These are phyloP conservation scores for Schwanniomyces vanrijiae DNA, from an alignment of 805 yeast species.

Conservation along the genomic window DNA sequence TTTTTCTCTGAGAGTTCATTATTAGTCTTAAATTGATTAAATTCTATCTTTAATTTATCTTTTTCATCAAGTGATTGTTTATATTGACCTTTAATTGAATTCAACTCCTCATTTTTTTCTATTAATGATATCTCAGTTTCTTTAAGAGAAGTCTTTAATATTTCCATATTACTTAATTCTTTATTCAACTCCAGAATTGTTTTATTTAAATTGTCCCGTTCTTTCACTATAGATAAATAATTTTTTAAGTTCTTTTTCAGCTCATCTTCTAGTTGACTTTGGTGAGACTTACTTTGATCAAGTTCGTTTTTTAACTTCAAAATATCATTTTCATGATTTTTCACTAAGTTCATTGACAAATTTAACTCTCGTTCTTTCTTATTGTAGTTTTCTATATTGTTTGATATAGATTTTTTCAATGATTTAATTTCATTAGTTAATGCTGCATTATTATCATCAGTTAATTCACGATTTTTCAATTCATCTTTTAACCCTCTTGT, in stretches of 20 bases:
- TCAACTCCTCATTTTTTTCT: background rate
- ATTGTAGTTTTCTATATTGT: no score
- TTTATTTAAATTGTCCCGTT: slow-evolving; percentile 14
- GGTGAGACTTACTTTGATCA: background rate
- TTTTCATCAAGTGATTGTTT: slow-evolving; percentile 11
- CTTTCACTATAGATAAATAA: background rate
- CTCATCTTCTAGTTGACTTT: background rate
- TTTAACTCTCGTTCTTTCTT: background rate
- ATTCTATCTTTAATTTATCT: slow-evolving; percentile 6
- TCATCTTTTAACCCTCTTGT: background rate
- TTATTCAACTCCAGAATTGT: slow-evolving; percentile 17
- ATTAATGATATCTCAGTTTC: background rate
- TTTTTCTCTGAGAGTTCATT: slow-evolving; percentile 17
- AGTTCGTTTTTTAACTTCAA: background rate
- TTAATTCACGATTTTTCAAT: background rate
- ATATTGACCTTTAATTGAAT: slow-evolving; percentile 5
- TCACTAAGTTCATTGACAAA: background rate
- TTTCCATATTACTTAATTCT: slow-evolving; percentile 8
- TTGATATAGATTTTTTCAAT: background rate
- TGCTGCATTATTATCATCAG: background rate
- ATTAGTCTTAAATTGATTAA: slow-evolving; percentile 22
- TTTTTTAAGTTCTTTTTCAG: background rate
- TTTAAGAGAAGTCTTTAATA: background rate
- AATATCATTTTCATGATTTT: background rate
- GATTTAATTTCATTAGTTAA: background rate